A percentile compares a stretch with the other conserved stretches of the same genome.
phyloP scores from a whole-genome alignment of 148 eudicot genomes.

The Diospyros kaki region DNA sequence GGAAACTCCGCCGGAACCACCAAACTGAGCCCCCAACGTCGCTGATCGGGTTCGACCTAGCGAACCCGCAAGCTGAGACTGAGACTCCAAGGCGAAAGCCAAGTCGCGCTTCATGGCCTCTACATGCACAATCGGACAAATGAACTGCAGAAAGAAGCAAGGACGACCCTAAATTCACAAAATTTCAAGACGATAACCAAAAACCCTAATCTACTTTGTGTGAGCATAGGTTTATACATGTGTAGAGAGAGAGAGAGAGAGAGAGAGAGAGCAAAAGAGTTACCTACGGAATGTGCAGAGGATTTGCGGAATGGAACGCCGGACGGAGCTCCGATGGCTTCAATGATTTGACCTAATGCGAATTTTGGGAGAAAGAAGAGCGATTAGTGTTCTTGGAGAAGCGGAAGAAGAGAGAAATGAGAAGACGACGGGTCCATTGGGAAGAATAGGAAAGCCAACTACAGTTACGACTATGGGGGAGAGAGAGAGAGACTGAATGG shows the following conservation, averaged over 20 bases:
- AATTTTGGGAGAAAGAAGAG: background rate
- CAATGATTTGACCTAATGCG: background rate
- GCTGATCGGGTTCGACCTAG: constrained; percentile 30
- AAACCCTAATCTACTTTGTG: constrained; percentile 1
- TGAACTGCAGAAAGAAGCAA: too few relatives aligned
- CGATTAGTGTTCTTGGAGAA: constrained; percentile 9
- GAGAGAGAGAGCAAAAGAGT: background rate
- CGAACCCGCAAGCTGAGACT: constrained; percentile 19
- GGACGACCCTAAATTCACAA: background rate
- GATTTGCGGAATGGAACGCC: background rate
- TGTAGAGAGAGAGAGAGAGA: background rate
- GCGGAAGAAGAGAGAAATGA: background rate
- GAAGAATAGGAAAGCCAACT: background rate
- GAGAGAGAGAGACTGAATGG: background rate
- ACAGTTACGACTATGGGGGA: background rate
- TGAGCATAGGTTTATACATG: too few relatives aligned
- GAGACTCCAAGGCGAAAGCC: constrained; percentile 32
- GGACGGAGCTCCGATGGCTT: background rate
- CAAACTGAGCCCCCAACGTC: background rate
- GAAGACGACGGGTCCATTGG: constrained; percentile 1
- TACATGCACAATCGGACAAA: background rate
- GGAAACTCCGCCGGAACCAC: background rate
- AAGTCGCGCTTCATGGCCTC: constrained; percentile 37
- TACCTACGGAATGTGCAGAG: background rate
- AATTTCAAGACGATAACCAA: background rate